phyloP scores from a whole-genome alignment of 108 stramenopile genomes.

The Pseudonitzschia pungens region DNA sequence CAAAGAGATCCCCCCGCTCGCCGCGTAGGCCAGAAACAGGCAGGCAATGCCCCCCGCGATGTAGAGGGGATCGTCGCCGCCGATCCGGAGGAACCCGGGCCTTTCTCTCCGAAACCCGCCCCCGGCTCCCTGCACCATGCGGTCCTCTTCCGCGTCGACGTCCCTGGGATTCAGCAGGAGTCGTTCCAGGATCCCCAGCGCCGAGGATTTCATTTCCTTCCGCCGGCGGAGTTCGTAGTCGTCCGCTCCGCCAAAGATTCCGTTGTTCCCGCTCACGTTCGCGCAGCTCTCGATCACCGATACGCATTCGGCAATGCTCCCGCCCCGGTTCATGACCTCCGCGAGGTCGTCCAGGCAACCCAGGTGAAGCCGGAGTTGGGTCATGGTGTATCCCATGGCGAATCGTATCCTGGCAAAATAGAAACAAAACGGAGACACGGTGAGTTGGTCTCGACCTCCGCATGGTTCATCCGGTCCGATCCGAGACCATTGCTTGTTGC shows the following conservation, averaged over 20 bases:
- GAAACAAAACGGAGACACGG: neutral
- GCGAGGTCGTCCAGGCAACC: constrained; percentile 81
- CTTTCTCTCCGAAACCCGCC: constrained; percentile 57
- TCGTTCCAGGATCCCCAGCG: constrained; percentile 37
- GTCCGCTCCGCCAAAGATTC: constrained; percentile 48
- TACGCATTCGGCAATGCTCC: constrained; percentile 72
- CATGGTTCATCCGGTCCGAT: too few species aligned
- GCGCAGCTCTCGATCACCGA: constrained; percentile 66
- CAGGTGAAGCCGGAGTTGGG: constrained; percentile 65
- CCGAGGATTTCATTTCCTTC: constrained; percentile 42
- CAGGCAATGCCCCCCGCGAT: constrained; percentile 64
- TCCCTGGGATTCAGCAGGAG: constrained; percentile 57
- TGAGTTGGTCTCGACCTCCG: neutral
- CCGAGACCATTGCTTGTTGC: neutral
- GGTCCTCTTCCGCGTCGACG: constrained; percentile 63
- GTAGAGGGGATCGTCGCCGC: constrained; percentile 83
- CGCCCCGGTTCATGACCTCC: constrained; percentile 72
- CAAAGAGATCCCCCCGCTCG: constrained; percentile 30
- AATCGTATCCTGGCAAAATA: constrained; percentile 48
- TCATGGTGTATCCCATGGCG: constrained; percentile 79
- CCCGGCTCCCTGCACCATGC: constrained; percentile 67
- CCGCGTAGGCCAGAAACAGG: constrained; percentile 71
- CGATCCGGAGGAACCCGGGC: constrained; percentile 35
- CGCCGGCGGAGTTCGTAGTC: constrained; percentile 65
- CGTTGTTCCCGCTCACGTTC: constrained; percentile 62